A percentile compares a stretch with the other conserved stretches of the same genome.
Conservation (phyloP, 2,329 filamentous ascomycete species). For the Clarireedia sp. region DNA sequence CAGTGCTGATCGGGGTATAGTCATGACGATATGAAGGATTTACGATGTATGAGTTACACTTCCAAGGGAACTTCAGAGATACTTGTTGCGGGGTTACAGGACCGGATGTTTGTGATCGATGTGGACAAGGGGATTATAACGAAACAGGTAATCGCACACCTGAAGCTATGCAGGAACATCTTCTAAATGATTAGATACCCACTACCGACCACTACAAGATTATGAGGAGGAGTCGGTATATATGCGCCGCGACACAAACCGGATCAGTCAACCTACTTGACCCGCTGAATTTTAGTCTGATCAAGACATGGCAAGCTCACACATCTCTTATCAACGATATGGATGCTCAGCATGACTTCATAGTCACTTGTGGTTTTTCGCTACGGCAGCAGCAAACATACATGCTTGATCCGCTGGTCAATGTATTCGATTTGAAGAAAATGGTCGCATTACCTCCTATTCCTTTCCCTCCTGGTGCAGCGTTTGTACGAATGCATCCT, state of each 20-base stretch:
- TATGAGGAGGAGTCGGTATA: conserved; percentile 85
- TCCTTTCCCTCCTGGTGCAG: conserved; percentile 83
- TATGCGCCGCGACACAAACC: conserved; percentile 80
- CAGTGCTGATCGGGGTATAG: conserved; percentile 34
- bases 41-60: conserved; percentile 93
- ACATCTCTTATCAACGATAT: conserved; percentile 87
- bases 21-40: conserved; percentile 69
- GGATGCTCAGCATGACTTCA: conserved; percentile 90
- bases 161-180: background rate
- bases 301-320: conserved; percentile 88
- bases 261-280: conserved; percentile 84
- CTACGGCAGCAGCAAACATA: conserved; percentile 70
- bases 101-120: conserved; percentile 72
- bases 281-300: conserved; percentile 64
- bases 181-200: conserved; percentile 45
- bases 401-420: conserved; percentile 86
- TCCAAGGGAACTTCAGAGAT: conserved; percentile 78
- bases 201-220: conserved; percentile 76
- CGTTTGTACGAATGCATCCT: conserved; percentile 93
- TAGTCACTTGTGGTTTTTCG: conserved; percentile 92
- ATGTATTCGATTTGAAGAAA: conserved; percentile 92
- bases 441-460: conserved; percentile 82
- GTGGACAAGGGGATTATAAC: conserved; percentile 63
- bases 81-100: conserved; percentile 78
- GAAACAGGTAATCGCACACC: conserved; percentile 45